Percentiles rank a stretch among this genome's conserved stretches.
phyloP scores from a whole-genome alignment of 1,284 basidiomycete species.

The Jaminaea rosea region DNA sequence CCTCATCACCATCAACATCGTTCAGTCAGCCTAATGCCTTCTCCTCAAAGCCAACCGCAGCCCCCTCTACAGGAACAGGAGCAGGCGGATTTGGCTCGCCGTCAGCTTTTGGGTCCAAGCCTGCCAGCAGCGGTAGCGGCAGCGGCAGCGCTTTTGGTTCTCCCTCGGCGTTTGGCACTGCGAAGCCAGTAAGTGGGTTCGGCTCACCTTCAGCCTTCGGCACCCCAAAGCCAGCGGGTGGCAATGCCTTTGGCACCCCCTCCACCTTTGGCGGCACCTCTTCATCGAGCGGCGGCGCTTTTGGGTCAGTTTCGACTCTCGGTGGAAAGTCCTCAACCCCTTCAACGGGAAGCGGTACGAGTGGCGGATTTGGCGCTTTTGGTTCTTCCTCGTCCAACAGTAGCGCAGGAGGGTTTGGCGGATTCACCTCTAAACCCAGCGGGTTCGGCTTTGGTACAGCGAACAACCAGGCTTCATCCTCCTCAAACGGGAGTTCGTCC shows the following conservation, averaged over 20 bases:
- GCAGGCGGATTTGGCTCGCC: constrained; percentile 2
- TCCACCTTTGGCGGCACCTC: constrained; percentile 17
- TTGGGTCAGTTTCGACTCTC: constrained; percentile 4
- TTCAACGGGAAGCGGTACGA: background rate
- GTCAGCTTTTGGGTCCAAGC: constrained; percentile 3
- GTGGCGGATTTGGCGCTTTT: background rate
- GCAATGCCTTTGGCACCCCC: constrained; percentile 25
- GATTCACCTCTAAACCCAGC: background rate
- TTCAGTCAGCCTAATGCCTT: constrained; percentile 7
- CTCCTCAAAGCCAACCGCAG: background rate
- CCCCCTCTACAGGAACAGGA: background rate
- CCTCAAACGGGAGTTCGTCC: background rate
- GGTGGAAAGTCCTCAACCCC: constrained; percentile 5
- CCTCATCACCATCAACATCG: background rate
- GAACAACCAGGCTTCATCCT: background rate
- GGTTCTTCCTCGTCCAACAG: background rate
- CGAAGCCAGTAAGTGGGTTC: constrained; percentile 3
- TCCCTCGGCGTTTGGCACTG: constrained; percentile 12
- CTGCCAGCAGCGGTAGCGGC: background rate
- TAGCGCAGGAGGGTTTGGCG: background rate
- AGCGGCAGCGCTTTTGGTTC: background rate
- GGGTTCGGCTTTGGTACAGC: background rate
- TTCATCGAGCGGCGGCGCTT: too few relatives aligned
- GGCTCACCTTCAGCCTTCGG: constrained; percentile 24
- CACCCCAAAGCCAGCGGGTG: constrained; percentile 9